Evolutionary conservation across 2,329 filamentous ascomycete species (phyloP), one percentile per base, ranked within the genome.

Genomic region (Alternaria rosae): DNA sequence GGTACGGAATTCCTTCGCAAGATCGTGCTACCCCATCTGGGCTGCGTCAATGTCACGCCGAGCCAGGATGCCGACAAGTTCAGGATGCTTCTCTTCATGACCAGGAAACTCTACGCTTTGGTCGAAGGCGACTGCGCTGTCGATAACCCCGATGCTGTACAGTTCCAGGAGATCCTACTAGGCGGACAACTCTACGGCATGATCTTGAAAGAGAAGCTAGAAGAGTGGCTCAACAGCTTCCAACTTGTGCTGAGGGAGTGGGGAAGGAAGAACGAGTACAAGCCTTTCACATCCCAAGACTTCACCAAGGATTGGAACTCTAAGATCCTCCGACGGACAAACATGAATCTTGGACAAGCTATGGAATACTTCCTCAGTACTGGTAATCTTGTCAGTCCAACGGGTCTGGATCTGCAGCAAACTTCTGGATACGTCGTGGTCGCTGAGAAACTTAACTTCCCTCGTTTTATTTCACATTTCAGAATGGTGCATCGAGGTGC

Each of bases 401-500:
- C 92, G 28, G 95, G 95, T 67, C 85, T 99, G 42, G 95, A 99
- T 85, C 81, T 97, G 74, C 95, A 98, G 77, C 95, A 99, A 80
- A 90, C 91, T 0, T 95, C 94, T 12, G 95, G 95, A 65, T 99
- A 97, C 80, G 97, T 93, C 0, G 93, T 99, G 53, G 94, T 98
- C 54, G 95, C 95, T 3, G 95, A 99, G 28, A 51, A 28, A 17
- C 94, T 99, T 78, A 99, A 99, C 83, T 99, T 98, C 79, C 89
- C 97, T 75, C 92, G 95, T 73, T 99, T 98, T 83, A 97, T 99
- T 82, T 95, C 92, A 80, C 95, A 99, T 80, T 99, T 99, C 86
- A 91, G 95, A 70, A 97, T 97, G 93, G 93, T 99, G 60, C 95
- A 99, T 83, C 89, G 95, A 89, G 95, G 95, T 85, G 95, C 93